These are phyloP conservation scores for Royoungia palumana DNA, from an alignment of 768 basidiomycete species.

Conservation along the genomic window DNA sequence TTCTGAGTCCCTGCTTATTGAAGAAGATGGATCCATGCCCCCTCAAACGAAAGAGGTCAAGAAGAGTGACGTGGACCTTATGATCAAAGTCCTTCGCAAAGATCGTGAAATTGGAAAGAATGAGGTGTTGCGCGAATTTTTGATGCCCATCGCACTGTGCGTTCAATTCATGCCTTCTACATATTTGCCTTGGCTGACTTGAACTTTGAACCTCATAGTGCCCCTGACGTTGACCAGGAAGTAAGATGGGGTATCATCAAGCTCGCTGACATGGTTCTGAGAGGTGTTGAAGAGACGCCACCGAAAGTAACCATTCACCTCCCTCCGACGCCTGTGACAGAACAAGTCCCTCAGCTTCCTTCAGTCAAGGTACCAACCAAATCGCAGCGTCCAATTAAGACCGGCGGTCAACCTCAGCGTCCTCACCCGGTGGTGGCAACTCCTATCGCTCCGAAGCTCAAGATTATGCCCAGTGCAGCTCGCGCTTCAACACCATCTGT, in stretches of 20 bases:
- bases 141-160: conserved; percentile 82
- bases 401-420: conserved; percentile 33
- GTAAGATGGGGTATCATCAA: conserved; percentile 91
- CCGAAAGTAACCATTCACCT: conserved; percentile 88
- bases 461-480: conserved; percentile 31
- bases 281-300: conserved; percentile 75
- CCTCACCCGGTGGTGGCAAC: conserved; percentile 27
- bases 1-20: conserved; percentile 72
- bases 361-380: conserved; percentile 52
- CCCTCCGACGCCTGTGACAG: conserved; percentile 66
- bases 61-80: conserved; percentile 77
- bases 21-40: conserved; percentile 76
- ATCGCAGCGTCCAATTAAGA: conserved; percentile 30
- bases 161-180: conserved; percentile 23
- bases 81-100: conserved; percentile 86
- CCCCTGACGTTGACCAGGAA: conserved; percentile 77
- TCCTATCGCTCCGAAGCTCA: conserved; percentile 54
- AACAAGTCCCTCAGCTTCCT: conserved; percentile 54
- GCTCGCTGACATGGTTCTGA: conserved; percentile 83
- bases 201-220: conserved; percentile 38
- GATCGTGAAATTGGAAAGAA: conserved; percentile 83
- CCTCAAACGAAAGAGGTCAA: conserved; percentile 72
- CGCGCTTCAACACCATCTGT: conserved; percentile 19
- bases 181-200: background rate
- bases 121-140: conserved; percentile 69